These are phyloP conservation scores for Eucalyptus tenuipes DNA, from an alignment of 345 rosid genomes.

Conservation along the genomic window DNA sequence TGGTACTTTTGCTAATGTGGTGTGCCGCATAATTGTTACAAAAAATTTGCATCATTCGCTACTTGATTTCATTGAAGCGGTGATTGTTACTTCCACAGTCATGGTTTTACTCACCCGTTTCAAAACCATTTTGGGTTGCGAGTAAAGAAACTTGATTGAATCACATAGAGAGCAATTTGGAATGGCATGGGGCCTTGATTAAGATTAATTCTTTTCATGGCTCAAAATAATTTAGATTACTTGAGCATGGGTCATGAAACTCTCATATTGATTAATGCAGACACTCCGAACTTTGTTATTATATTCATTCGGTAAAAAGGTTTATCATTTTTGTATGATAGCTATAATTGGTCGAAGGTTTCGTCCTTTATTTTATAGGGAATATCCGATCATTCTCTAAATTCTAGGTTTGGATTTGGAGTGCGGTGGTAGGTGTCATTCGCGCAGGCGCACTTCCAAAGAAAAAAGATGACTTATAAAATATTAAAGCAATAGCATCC, in stretches of 20 bases:
- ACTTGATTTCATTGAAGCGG: accelerated
- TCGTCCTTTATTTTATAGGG: neutral
- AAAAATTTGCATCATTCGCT: accelerated
- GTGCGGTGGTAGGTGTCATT: accelerated
- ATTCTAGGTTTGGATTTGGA: neutral
- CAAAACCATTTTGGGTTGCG: accelerated
- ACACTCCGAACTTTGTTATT: neutral
- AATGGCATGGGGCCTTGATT: neutral
- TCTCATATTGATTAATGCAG: neutral
- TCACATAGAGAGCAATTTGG: accelerated
- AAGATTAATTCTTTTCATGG: accelerated
- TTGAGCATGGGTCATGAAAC: neutral
- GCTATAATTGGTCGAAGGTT: neutral
- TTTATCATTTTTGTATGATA: accelerated
- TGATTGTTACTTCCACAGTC: accelerated
- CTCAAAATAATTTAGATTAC: neutral
- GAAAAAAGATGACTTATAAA: neutral
- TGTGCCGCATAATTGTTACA: accelerated
- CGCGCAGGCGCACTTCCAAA: neutral
- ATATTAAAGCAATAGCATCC: neutral
- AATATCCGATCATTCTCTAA: neutral
- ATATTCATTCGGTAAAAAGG: neutral
- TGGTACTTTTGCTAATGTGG: accelerated
- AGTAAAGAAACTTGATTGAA: accelerated
- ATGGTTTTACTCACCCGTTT: accelerated